Conservation (phyloP, 2,329 filamentous ascomycete species). For the Aspergillus sp. region DNA sequence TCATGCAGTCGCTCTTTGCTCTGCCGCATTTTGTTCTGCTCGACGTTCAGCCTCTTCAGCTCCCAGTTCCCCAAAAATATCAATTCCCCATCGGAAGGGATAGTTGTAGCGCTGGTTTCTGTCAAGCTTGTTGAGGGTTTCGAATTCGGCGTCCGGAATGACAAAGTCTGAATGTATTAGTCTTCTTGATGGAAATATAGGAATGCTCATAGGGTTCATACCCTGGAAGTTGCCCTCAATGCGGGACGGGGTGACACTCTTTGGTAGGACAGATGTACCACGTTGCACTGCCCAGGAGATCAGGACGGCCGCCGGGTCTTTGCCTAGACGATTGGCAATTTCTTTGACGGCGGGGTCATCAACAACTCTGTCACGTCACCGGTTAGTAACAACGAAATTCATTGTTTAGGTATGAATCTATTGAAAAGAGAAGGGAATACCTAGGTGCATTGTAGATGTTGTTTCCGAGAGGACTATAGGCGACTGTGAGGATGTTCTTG, state of each 20-base stretch:
- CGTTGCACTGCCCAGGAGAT: conserved; percentile 57
- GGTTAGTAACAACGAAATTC: conserved; percentile 9
- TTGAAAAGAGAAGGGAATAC: conserved; percentile 14
- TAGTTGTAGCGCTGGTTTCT: conserved; percentile 39
- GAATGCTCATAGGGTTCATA: conserved; percentile 10
- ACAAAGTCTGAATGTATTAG: conserved; percentile 26
- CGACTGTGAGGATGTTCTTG: conserved; percentile 55
- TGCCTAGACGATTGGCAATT: conserved; percentile 61
- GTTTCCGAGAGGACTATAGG: conserved; percentile 62
- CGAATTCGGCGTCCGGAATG: conserved; percentile 36
- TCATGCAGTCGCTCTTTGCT: conserved; percentile 17
- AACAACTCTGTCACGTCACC: conserved; percentile 47
- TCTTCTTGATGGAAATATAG: neutral
- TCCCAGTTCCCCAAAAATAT: conserved; percentile 39
- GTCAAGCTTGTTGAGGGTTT: conserved; percentile 35
- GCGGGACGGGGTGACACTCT: conserved; percentile 54
- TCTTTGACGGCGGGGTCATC: conserved; percentile 61
- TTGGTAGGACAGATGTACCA: conserved; percentile 55
- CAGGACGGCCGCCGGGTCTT: conserved; percentile 56
- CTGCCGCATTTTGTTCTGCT: conserved; percentile 29
- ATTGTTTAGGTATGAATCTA: neutral
- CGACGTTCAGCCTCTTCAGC: conserved; percentile 31
- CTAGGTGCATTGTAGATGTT: conserved; percentile 34
- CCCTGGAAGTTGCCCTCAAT: conserved; percentile 52
- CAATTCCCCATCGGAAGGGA: conserved; percentile 38